phyloP scores from a whole-genome alignment of 257 asterid genomes.

The Solanum bukasovii region DNA sequence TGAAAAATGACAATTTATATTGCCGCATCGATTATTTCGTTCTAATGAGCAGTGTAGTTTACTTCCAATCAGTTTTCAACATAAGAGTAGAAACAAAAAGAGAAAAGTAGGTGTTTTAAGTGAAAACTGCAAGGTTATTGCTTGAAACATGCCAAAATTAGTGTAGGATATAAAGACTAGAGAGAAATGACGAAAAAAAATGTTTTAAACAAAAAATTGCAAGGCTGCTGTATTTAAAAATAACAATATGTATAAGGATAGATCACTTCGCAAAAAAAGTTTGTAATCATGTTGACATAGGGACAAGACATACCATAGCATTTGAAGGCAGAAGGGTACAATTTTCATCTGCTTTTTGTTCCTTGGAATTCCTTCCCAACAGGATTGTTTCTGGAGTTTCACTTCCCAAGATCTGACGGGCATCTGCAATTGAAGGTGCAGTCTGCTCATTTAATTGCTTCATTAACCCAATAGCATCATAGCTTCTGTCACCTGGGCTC shows the following conservation, averaged over 20 bases:
- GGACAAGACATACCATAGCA: constrained; percentile 32
- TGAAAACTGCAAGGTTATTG: background rate
- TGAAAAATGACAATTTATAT: background rate
- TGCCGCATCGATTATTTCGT: background rate
- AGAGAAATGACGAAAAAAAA: background rate
- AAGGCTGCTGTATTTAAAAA: background rate
- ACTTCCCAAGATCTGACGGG: constrained; percentile 75
- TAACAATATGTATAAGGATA: background rate
- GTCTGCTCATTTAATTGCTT: constrained; percentile 86
- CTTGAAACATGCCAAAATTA: background rate
- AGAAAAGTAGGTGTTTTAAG: background rate
- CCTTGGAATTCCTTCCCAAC: constrained; percentile 31
- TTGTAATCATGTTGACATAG: background rate
- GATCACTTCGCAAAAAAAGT: background rate
- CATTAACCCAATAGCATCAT: constrained; percentile 89
- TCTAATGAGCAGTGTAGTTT: background rate
- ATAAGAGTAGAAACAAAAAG: background rate
- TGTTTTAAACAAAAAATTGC: background rate
- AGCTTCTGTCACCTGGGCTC: constrained; percentile 75
- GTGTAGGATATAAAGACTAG: background rate
- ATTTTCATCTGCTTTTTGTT: constrained; percentile 24
- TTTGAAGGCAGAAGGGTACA: constrained; percentile 20
- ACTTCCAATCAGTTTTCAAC: background rate
- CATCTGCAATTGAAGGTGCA: constrained; percentile 82
- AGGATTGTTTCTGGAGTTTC: constrained; percentile 80